These are phyloP conservation scores for Paecilomyces fulvus DNA, from an alignment of 2,329 filamentous ascomycete species.

Conservation along the genomic window DNA sequence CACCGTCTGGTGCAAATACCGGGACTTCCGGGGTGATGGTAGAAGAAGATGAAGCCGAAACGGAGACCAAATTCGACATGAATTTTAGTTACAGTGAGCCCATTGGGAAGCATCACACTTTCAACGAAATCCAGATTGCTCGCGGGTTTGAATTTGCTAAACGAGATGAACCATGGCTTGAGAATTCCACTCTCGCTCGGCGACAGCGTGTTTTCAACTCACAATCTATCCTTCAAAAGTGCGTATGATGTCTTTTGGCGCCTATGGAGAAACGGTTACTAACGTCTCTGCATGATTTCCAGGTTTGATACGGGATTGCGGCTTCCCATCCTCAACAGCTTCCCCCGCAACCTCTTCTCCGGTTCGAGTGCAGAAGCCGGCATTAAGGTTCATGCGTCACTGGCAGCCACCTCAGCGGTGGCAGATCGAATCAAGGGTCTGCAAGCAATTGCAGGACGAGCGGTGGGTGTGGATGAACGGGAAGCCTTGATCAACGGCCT, in stretches of 20 bases:
- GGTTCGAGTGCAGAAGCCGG: conserved; percentile 34
- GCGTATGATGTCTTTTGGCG: neutral
- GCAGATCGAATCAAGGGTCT: conserved; percentile 59
- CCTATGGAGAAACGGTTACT: neutral
- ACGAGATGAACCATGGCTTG: conserved; percentile 7
- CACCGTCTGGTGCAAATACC: conserved; percentile 1
- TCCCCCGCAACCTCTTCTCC: conserved; percentile 62
- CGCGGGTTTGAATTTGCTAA: conserved; percentile 16
- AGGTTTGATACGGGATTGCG: conserved; percentile 41
- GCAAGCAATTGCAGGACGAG: conserved; percentile 54
- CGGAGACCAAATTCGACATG: conserved; percentile 26
- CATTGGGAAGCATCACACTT: conserved; percentile 18
- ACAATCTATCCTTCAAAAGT: conserved; percentile 27
- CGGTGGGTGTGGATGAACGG: conserved; percentile 65
- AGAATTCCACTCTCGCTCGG: conserved; percentile 19
- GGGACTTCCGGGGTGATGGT: conserved; percentile 2
- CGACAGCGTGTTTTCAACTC: conserved; percentile 25
- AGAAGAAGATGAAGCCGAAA: conserved; percentile 6
- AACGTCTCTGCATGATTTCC: neutral
- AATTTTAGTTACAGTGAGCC: conserved; percentile 29
- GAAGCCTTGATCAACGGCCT: conserved; percentile 76
- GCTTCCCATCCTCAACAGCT: conserved; percentile 77
- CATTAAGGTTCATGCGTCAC: conserved; percentile 43
- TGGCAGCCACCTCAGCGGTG: conserved; percentile 71
- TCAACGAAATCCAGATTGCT: conserved; percentile 26